Base-by-base conservation (phyloP, 441 rosid genomes). In the Populus hybrid region DNA sequence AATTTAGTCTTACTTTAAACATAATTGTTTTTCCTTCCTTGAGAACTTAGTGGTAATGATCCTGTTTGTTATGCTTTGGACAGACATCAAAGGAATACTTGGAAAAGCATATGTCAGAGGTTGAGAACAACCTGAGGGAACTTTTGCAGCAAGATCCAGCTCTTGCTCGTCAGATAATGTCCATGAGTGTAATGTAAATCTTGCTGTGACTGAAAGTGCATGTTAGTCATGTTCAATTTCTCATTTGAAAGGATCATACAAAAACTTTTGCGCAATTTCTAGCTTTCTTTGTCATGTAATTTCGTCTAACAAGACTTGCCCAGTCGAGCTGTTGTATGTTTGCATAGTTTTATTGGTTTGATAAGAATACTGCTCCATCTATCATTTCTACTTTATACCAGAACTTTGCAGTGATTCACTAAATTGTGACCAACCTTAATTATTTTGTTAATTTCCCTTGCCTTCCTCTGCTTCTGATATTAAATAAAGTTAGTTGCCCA, bases 111-210 rank as follows among this genome's bases (percentile, higher is more conserved):
- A 86, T 67, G 67, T 86, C 86, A 11, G 98, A 95, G 84, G 93
- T 90, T 28, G 97, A 93, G 88, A 90, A 76, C 89, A 93, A 92
- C 87, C 79, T 91, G 84, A 88, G 85, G 89, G 99, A 92, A 89
- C 91, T 95, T 78, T 83, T 95, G 83, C 95, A 90, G 81, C 96
- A 95, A 85, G 97, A 93, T 84, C 97, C 99, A 0, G 92, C 90
- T 82, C 91, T 91, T 28, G 95, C 97, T 80, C 90, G 84, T 42
- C 97, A 92, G 81, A 91, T 91, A 63, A 89, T 95, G 98, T 90
- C 98, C 74, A 92, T 95, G 96, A 85, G 88, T 59, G 91, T 89
- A 4, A 63, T 80, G 83, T 80, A 67, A 71, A 42, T 73, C 65
- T 67, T 50, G 35, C 16, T 21, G 54, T 64, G 18, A 61, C 38